Percentiles rank a stretch among this genome's conserved stretches.
These are phyloP conservation scores for Paraurostyla sp. DNA, from an alignment of 73 alveolate genomes.

Conservation along the genomic window DNA sequence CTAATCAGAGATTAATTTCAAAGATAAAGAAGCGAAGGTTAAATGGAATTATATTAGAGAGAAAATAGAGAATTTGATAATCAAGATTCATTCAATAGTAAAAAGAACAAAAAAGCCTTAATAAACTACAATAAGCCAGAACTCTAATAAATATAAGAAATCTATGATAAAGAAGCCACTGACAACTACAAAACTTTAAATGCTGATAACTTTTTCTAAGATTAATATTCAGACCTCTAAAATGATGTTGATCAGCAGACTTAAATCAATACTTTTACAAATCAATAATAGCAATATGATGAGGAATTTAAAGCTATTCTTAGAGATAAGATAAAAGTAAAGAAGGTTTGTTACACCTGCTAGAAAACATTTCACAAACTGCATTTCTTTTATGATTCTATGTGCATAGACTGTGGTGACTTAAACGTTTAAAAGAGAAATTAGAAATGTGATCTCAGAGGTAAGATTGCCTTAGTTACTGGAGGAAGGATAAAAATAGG, in stretches of 20 bases:
- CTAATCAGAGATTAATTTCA: neutral
- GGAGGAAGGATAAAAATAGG: slow-evolving; percentile 98
- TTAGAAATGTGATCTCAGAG: slow-evolving; percentile 85
- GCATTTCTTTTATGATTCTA: slow-evolving; percentile 55
- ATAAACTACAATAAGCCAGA: neutral
- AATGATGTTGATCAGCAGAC: neutral
- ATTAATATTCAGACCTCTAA: neutral
- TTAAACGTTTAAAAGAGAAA: slow-evolving; percentile 89
- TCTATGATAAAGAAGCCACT: neutral
- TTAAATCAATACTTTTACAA: neutral
- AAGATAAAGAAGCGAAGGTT: neutral
- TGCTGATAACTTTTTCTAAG: too few relatives aligned
- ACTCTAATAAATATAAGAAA: neutral
- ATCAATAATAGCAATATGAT: neutral
- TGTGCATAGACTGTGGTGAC: slow-evolving; percentile 93
- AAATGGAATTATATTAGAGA: neutral
- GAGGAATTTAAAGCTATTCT: neutral
- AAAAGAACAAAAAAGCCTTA: too few relatives aligned
- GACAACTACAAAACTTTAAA: neutral
- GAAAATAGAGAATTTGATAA: neutral
- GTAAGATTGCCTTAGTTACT: slow-evolving; percentile 96
- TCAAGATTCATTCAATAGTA: too few relatives aligned
- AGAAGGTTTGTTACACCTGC: slow-evolving; percentile 54
- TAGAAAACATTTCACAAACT: neutral
- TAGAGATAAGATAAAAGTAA: neutral